A percentile compares a stretch with the other conserved stretches of the same genome.
Evolutionary conservation across 345 rosid species (phyloP).

Genomic region (Lumnitzera littorea): DNA sequence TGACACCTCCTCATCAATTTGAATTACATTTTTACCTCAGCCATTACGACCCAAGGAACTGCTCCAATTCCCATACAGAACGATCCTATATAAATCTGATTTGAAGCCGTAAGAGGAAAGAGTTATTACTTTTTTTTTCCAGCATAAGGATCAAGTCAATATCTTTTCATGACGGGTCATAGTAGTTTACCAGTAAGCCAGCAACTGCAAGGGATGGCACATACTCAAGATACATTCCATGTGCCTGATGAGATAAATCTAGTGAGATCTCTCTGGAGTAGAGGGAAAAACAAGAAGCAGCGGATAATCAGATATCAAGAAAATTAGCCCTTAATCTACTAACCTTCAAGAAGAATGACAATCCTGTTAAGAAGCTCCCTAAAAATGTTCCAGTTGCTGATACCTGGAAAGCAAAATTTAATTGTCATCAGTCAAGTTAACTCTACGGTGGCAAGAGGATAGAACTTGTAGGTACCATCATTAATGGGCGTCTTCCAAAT

Average conservation of each 20-base stretch:
- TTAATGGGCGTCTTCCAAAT: conserved; percentile 80
- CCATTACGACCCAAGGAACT: conserved; percentile 94
- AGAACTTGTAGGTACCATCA: conserved; percentile 43
- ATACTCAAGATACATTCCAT: conserved; percentile 45
- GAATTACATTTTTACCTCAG: conserved; percentile 46
- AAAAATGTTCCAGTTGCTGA: conserved; percentile 72
- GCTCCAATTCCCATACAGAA: conserved; percentile 93
- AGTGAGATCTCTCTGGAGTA: no score
- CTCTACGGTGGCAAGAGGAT: neutral
- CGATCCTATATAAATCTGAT: conserved; percentile 52
- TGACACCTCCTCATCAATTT: no score
- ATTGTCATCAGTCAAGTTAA: neutral
- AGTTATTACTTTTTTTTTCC: neutral
- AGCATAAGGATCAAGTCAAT: no score
- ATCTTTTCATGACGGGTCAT: no score
- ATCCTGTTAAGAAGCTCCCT: conserved; percentile 71
- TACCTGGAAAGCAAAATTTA: conserved; percentile 25
- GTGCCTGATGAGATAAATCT: conserved; percentile 29
- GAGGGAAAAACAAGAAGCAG: no score
- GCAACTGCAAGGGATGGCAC: conserved; percentile 61
- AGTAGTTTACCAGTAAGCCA: conserved; percentile 57
- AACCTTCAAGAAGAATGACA: conserved; percentile 73
- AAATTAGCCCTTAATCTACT: no score
- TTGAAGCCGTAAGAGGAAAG: neutral
- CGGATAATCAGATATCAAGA: no score